Base-by-base conservation (phyloP, 78 protist genomes). In the Bodo saltans region DNA sequence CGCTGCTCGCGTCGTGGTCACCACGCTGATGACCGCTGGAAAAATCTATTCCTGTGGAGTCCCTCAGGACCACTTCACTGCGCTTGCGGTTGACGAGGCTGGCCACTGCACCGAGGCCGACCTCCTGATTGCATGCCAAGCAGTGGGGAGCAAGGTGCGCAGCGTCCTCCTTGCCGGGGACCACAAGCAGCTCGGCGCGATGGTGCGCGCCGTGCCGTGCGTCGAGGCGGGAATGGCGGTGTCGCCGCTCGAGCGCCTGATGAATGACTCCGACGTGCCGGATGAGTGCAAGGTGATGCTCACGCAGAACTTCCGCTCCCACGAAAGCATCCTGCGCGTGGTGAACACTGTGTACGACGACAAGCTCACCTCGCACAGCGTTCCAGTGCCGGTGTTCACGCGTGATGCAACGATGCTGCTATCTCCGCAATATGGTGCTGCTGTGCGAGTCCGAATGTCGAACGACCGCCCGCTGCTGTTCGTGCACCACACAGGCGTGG, bases 41-140 rank as follows among this genome's bases (percentile, higher is more conserved):
- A 71, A 11, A 30, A 17, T 71, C 52, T 71, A 71, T 41, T 8
- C 17, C 27, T 21, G 3, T 30, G 75, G 75, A 3, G 38, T 25
- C 25, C 3, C 23, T 26, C 37, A 3, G 41, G 75, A 41, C 23
- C n/a, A n/a, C n/a, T 78, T 78, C 72, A 34, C 83, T 23, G 72
- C 47, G 32, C 76, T 82, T 33, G 4, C 70, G 27, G 69, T 82
- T 33, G 85, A 82, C 41, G 85, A 82, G 69, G 85, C 85, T 21
- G 69, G 53, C 38, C 73, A 70, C 29, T 73, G 69, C 27, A 42
- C 69, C 21, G 85, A 82, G 78, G 8, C 76, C 2, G 85, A 82
- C 70, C n/a, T 38, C 41, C 42, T 70, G 32, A 28, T 37, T 41
- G 81, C 81, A 11, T 3, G 32, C 8, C 42, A 40, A 3, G 17